phyloP scores from a whole-genome alignment of 2,329 filamentous ascomycete species.

The Amauroascus verrucosus region DNA sequence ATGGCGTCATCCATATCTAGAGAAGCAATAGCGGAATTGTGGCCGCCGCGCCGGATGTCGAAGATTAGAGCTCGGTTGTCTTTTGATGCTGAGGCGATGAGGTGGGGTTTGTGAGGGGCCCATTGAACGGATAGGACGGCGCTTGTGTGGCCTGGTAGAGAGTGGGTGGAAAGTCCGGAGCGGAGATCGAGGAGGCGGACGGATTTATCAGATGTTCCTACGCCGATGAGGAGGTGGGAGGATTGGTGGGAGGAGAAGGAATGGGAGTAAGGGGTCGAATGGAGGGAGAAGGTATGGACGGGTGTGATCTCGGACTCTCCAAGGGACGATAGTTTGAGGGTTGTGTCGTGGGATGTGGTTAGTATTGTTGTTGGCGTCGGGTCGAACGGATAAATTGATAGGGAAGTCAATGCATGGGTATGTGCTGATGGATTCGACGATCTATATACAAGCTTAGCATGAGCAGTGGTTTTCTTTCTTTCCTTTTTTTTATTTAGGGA shows the following conservation, averaged over 20 bases:
- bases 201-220: conserved; percentile 73
- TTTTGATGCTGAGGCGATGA: conserved; percentile 72
- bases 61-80: conserved; percentile 78
- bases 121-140: conserved; percentile 62
- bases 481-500: neutral
- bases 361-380: conserved; percentile 38
- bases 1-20: conserved; percentile 76
- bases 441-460: conserved; percentile 13
- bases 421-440: conserved; percentile 31
- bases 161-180: conserved; percentile 65
- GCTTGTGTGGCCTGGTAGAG: conserved; percentile 56
- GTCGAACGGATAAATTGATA: conserved; percentile 42
- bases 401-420: conserved; percentile 38
- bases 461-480: neutral
- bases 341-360: conserved; percentile 38
- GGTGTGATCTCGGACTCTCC: conserved; percentile 32
- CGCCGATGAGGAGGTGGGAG: conserved; percentile 69
- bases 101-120: conserved; percentile 69
- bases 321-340: conserved; percentile 36
- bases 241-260: conserved; percentile 57
- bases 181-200: conserved; percentile 79
- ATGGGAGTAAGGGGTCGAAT: conserved; percentile 49
- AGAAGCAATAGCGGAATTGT: conserved; percentile 60
- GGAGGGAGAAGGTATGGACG: conserved; percentile 38
- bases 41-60: conserved; percentile 65